A percentile compares a stretch with the other conserved stretches of the same genome.
Conservation (phyloP, 2,329 filamentous ascomycete genomes). For the Fusarium ambrosium region DNA sequence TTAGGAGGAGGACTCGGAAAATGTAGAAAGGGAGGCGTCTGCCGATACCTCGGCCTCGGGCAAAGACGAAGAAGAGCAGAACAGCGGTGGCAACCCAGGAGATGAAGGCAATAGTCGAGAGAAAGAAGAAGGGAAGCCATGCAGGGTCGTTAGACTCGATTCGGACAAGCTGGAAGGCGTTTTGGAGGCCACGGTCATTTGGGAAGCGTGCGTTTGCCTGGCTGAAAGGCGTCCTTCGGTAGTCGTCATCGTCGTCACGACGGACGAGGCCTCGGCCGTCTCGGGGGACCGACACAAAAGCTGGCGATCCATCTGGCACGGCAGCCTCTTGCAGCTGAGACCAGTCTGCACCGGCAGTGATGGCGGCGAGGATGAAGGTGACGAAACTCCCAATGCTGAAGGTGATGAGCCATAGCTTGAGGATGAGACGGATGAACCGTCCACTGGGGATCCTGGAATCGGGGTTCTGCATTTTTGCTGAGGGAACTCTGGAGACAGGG, state of each 20-base stretch:
- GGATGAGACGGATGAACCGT: slow-evolving; percentile 16
- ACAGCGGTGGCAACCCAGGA: slow-evolving; percentile 20
- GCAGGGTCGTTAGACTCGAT: background rate
- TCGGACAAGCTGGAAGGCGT: background rate
- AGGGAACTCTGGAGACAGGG: background rate
- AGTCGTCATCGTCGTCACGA: background rate
- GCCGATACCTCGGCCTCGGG: slow-evolving; percentile 7
- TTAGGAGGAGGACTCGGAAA: slow-evolving; percentile 42
- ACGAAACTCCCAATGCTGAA: slow-evolving; percentile 40
- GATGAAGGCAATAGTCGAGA: slow-evolving; percentile 32
- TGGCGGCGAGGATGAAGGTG: slow-evolving; percentile 35
- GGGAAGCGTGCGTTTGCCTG: background rate
- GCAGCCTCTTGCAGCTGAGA: background rate
- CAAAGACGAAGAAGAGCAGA: slow-evolving; percentile 28
- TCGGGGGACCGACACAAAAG: background rate
- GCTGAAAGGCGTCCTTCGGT: background rate
- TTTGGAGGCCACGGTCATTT: background rate
- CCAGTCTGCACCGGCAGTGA: slow-evolving; percentile 20
- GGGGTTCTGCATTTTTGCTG: slow-evolving; percentile 3
- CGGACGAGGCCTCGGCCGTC: background rate
- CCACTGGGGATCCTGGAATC: background rate
- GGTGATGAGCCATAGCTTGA: slow-evolving; percentile 33
- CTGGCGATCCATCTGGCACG: background rate
- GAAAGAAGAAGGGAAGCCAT: slow-evolving; percentile 36
- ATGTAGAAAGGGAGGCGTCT: slow-evolving; percentile 38